Evolutionary conservation across 2,329 filamentous ascomycete genomes (phyloP), one percentile per base, ranked within the genome.

Genomic region (Endocalyx cinctus): DNA sequence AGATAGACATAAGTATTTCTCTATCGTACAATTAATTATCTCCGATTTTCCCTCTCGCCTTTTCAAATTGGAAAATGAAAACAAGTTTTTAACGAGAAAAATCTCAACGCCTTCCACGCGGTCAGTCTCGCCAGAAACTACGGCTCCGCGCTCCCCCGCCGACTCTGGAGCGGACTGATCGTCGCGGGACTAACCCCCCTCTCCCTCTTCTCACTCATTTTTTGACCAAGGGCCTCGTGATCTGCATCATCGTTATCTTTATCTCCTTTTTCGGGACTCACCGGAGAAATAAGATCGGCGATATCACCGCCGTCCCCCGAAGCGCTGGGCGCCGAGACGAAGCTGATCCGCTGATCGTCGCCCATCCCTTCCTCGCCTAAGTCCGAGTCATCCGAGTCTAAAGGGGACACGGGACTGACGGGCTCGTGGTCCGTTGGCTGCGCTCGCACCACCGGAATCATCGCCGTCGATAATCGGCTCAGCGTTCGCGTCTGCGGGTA

Each of bases 151-250:
- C 45, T 51, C 16, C 34, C 37, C 13, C 45, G 37, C 18, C 29
- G 40, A 15, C 46, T 50, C 26, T 45, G 41, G 11, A 46, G 32
- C 25, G 51, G 44, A 27, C 47, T 52, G 12, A 52, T 42, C 25
- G 41, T 41, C 28, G 30, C 27, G 17, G 34, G 40, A 13, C 35
- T 46, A 16, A 34, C 33, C 10, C 20, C n/a, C 10, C 26, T 35
- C 10, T 38, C 37, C 5, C n/a, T n/a, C 8, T n/a, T n/a, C 8
- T 16, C 27, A 10, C 13, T 14, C 14, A n/a, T 27, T 8, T 37
- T 33, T 14, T 33, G 25, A 3, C 31, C 33, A n/a, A 38, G 43
- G 5, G 52, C 19, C 10, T 47, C 47, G 30, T 47, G 50, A 10
- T 51, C 47, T n/a, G 45, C 4, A 6, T 29, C 31, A 12, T 34